Conservation (phyloP, 2,329 filamentous ascomycete species). For the Hypoxylon sp. region DNA sequence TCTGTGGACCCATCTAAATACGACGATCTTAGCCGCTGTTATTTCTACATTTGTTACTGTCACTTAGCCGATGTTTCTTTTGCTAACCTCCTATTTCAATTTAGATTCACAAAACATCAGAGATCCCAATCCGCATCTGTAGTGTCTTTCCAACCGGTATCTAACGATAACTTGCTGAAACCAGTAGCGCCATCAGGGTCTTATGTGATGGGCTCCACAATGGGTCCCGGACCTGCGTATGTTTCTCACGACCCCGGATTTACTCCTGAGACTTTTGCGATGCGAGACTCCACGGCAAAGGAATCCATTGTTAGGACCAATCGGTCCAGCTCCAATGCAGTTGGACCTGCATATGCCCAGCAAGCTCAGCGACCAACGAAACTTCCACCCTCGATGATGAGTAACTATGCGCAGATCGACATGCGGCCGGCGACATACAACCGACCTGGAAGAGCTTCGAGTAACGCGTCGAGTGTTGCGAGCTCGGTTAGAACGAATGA, state of each 20-base stretch:
- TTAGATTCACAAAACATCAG: slow-evolving; percentile 47
- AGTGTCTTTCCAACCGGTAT: slow-evolving; percentile 39
- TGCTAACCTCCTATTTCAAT: slow-evolving; percentile 46
- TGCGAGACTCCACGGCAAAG: slow-evolving; percentile 32
- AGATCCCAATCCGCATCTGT: slow-evolving; percentile 50
- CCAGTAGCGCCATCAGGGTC: slow-evolving; percentile 33
- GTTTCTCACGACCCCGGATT: slow-evolving; percentile 41
- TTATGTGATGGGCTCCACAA: slow-evolving; percentile 44
- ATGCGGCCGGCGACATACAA: slow-evolving; percentile 48
- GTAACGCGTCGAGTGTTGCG: slow-evolving; percentile 47
- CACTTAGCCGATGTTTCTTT: slow-evolving; percentile 15
- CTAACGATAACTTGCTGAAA: slow-evolving; percentile 47
- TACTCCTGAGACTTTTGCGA: slow-evolving; percentile 41
- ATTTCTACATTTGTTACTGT: slow-evolving; percentile 31
- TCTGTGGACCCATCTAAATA: slow-evolving; percentile 45
- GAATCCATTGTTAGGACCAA: slow-evolving; percentile 35
- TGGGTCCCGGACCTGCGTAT: slow-evolving; percentile 42
- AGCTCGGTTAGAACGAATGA: slow-evolving; percentile 51
- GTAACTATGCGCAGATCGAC: slow-evolving; percentile 54
- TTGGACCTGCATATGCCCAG: slow-evolving; percentile 40
- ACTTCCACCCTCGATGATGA: slow-evolving; percentile 47
- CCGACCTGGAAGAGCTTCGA: slow-evolving; percentile 47
- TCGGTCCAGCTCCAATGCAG: slow-evolving; percentile 42
- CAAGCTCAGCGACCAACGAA: slow-evolving; percentile 43
- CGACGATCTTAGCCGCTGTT: slow-evolving; percentile 48